Conservation (phyloP, 2,329 filamentous ascomycete genomes). For the Trichoderma cornu-damae region DNA sequence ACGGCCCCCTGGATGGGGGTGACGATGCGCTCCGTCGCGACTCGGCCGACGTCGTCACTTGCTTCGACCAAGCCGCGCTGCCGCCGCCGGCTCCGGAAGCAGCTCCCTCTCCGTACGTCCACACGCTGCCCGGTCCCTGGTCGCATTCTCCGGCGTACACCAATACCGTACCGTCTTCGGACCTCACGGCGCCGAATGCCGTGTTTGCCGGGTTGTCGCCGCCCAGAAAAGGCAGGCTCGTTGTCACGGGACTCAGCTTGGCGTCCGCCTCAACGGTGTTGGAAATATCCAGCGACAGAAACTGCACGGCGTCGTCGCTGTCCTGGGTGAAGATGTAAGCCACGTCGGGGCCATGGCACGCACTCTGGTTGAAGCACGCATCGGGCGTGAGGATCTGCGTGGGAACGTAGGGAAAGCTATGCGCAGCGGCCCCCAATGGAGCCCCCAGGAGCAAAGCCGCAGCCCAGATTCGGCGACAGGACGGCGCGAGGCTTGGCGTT, state of each 20-base stretch:
- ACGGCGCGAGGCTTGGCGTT: slow-evolving; percentile 1
- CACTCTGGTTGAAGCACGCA: slow-evolving; percentile 37
- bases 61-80: slow-evolving; percentile 28
- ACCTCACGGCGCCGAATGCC: slow-evolving; percentile 63
- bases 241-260: slow-evolving; percentile 47
- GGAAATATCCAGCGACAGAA: slow-evolving; percentile 64
- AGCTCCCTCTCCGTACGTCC: slow-evolving; percentile 56
- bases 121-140: slow-evolving; percentile 52
- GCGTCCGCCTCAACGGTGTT: slow-evolving; percentile 46
- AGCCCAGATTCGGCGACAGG: not conserved
- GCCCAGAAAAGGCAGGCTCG: slow-evolving; percentile 57
- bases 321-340: slow-evolving; percentile 67
- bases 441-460: slow-evolving; percentile 5
- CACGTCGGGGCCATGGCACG: slow-evolving; percentile 38
- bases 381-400: slow-evolving; percentile 62
- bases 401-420: slow-evolving; percentile 68
- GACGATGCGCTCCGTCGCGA: slow-evolving; percentile 19
- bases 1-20: slow-evolving; percentile 41
- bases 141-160: slow-evolving; percentile 72
- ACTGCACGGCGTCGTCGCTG: slow-evolving; percentile 40
- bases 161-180: slow-evolving; percentile 62
- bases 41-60: slow-evolving; percentile 23
- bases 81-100: slow-evolving; percentile 26
- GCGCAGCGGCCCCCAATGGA: slow-evolving; percentile 33
- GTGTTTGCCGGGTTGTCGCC: slow-evolving; percentile 40